Conservation (phyloP, 2,329 filamentous ascomycete genomes). For the Fusarium falciforme region DNA sequence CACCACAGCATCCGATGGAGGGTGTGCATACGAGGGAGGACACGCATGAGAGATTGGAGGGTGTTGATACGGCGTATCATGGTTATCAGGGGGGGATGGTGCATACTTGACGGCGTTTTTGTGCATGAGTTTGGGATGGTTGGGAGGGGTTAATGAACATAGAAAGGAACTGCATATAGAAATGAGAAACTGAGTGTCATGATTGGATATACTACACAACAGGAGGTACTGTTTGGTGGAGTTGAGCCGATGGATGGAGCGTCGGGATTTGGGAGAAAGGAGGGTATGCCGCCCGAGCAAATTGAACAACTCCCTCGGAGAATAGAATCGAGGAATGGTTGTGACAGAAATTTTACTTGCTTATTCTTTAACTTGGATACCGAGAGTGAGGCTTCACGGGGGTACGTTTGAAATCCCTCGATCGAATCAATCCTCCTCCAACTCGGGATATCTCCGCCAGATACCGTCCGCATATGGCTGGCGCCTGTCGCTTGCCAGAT, state of each 20-base stretch:
- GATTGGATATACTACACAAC: neutral
- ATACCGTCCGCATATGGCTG: slow-evolving; percentile 72
- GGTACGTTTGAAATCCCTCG: neutral
- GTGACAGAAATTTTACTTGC: neutral
- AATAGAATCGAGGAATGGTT: neutral
- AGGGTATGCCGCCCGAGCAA: neutral
- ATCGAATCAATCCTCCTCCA: slow-evolving; percentile 62
- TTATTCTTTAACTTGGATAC: neutral
- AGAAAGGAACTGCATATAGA: neutral
- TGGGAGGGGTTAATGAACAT: neutral
- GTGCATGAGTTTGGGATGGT: neutral
- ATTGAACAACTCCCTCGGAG: neutral
- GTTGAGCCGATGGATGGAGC: neutral
- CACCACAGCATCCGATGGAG: slow-evolving; percentile 10
- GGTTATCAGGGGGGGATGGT: slow-evolving; percentile 23
- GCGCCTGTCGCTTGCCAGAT: slow-evolving; percentile 74
- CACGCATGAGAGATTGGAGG: slow-evolving; percentile 20
- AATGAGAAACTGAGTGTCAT: neutral
- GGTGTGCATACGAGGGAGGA: slow-evolving; percentile 1
- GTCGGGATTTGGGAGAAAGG: neutral
- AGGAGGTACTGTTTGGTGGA: neutral
- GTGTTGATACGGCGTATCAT: slow-evolving; percentile 36
- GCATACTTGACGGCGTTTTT: neutral
- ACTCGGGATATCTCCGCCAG: slow-evolving; percentile 78
- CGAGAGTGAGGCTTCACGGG: neutral